Conservation (phyloP, 2,329 filamentous ascomycete genomes). For the Aspergillus fischeri region DNA sequence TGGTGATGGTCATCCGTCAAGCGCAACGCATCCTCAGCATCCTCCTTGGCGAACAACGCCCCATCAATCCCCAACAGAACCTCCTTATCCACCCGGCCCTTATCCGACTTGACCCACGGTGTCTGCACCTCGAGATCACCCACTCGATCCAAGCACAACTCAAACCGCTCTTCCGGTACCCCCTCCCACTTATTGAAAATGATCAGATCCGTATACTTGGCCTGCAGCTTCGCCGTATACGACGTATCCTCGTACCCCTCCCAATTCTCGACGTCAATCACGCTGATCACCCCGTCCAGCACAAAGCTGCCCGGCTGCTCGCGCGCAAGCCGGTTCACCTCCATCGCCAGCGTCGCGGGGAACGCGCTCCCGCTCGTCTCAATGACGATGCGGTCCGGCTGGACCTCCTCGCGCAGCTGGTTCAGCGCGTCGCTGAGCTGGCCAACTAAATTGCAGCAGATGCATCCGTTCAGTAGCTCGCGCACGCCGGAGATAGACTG, state of each 20-base stretch:
- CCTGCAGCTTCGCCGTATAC: conserved; percentile 84
- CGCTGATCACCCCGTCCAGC: conserved; percentile 82
- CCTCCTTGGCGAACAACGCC: conserved; percentile 53
- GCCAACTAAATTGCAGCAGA: conserved; percentile 97
- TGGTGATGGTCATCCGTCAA: conserved; percentile 45
- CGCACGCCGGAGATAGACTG: conserved; percentile 82
- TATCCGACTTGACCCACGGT: conserved; percentile 79
- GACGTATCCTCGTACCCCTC: conserved; percentile 85
- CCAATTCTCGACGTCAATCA: conserved; percentile 96
- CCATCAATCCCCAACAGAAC: conserved; percentile 86
- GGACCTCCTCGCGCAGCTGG: conserved; percentile 60
- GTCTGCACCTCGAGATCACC: conserved; percentile 76
- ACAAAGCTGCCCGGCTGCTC: conserved; percentile 59
- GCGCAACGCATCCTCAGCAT: background rate
- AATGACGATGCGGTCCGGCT: conserved; percentile 82
- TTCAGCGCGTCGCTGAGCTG: conserved; percentile 76
- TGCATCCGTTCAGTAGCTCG: conserved; percentile 93
- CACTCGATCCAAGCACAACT: conserved; percentile 72
- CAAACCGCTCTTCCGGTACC: conserved; percentile 68
- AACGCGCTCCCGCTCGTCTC: conserved; percentile 89
- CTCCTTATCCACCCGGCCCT: conserved; percentile 71
- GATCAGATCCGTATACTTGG: conserved; percentile 82
- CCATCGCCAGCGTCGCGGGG: conserved; percentile 84
- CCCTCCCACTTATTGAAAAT: conserved; percentile 91
- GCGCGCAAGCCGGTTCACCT: conserved; percentile 74